Conservation (phyloP, 2,329 filamentous ascomycete species). For the Coleophoma cylindrospora region DNA sequence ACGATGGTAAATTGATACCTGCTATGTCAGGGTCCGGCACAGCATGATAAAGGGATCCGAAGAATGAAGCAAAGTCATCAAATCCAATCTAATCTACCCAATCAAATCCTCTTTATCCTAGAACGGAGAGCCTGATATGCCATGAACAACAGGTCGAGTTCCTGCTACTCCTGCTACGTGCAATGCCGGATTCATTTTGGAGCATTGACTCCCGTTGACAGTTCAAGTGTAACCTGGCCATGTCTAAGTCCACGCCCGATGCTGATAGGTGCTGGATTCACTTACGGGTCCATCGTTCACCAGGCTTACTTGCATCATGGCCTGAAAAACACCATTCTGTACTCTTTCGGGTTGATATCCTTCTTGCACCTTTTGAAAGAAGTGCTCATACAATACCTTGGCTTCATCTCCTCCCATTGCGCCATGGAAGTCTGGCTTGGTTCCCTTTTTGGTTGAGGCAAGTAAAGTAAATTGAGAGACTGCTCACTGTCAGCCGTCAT, state of each 20-base stretch:
- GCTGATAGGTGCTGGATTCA: not conserved
- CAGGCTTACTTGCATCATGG: conserved; percentile 96
- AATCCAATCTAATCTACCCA: too few relatives aligned
- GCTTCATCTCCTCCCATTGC: conserved; percentile 77
- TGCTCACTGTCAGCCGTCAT: conserved; percentile 28
- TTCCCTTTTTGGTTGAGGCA: conserved; percentile 91
- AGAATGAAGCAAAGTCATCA: too few relatives aligned
- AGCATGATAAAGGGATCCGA: too few relatives aligned
- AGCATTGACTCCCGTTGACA: conserved; percentile 19
- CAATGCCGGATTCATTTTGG: not conserved
- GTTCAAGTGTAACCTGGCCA: conserved; percentile 23
- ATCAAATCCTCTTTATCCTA: too few relatives aligned
- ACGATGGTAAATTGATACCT: too few relatives aligned
- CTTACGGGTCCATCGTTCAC: conserved; percentile 77
- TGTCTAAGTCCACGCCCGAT: too few relatives aligned
- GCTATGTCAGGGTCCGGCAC: too few relatives aligned
- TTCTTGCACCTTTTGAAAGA: conserved; percentile 70
- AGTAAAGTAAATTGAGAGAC: conserved; percentile 96
- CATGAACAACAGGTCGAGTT: too few relatives aligned
- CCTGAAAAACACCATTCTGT: conserved; percentile 94
- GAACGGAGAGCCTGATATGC: too few relatives aligned
- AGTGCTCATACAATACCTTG: conserved; percentile 75
- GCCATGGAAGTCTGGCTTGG: conserved; percentile 91
- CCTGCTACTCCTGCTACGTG: too few relatives aligned
- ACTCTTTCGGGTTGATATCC: conserved; percentile 71